Evolutionary conservation across 148 eudicot genomes (phyloP), one percentile per base, ranked within the genome.

Genomic region (Heliosperma pusillum): DNA sequence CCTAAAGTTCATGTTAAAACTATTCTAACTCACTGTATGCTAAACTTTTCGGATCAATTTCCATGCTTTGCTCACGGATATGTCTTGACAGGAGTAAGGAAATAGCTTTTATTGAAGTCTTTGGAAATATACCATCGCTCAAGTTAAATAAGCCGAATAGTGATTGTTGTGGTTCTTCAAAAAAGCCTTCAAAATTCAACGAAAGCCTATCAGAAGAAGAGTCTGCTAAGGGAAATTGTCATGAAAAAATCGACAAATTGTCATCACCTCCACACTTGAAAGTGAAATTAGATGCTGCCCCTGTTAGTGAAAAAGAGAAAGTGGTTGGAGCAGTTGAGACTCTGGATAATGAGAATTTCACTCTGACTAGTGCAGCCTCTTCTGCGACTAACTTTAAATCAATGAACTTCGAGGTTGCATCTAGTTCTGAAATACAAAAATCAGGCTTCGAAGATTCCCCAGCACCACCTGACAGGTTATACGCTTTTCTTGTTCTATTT

Each of bases 401-500:
- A 67, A 21, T 68, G 79, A 76, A 66, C 58, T 72, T 66, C n/a
- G 76, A 58, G 55, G 71, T 29, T 45, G 30, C 58, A 66, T 56
- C 72, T 57, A 74, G 19, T 22, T 53, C 57, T 57, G 84, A 76
- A 66, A 50, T 60, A 36, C 71, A 74, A 61, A 77, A 33, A 74
- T 70, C 76, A 74, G 74, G 64, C 27, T 68, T 72, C 58, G 62
- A 82, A 69, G 79, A 59, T 56, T 63, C 15, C 52, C 62, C 79
- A 57, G 27, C 85, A 69, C 52, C 83, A 70, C 16, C 68, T 71
- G 67, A 77, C 65, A 80, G 89, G 89, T 87, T 22, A 82, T 30
- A 64, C 30, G 59, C 44, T n/a, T 29, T 50, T 66, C 58, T 25
- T 47, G 55, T 58, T 26, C 55, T 24, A 36, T 24, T 67, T 72